A percentile compares a stretch with the other conserved stretches of the same genome.
Evolutionary conservation across 345 rosid species (phyloP).

Genomic region (Passiflora organensis): DNA sequence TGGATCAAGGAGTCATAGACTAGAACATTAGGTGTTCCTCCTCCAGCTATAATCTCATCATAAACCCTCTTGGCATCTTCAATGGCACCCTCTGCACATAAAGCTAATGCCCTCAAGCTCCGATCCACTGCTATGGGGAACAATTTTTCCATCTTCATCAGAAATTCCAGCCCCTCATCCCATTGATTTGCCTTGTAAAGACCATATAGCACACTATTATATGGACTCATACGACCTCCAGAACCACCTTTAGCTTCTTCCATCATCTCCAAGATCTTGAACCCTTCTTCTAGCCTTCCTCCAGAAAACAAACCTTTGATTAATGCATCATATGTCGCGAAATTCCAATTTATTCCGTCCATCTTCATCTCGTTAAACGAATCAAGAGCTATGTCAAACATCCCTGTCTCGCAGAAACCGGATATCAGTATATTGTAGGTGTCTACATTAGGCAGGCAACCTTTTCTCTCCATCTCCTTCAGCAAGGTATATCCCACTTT

Average conservation of each 20-base stretch:
- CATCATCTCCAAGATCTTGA: slow-evolving; percentile 71
- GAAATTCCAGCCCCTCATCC: slow-evolving; percentile 59
- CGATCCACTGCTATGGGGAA: slow-evolving; percentile 66
- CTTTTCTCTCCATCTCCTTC: slow-evolving; percentile 74
- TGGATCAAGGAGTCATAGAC: slow-evolving; percentile 55
- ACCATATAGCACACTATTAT: slow-evolving; percentile 65
- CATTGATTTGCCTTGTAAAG: slow-evolving; percentile 45
- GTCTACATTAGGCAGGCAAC: slow-evolving; percentile 68
- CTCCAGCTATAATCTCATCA: slow-evolving; percentile 48
- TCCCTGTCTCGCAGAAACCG: slow-evolving; percentile 50
- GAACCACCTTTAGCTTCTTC: slow-evolving; percentile 43
- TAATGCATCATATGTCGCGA: slow-evolving; percentile 47
- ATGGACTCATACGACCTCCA: slow-evolving; percentile 41
- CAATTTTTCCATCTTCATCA: slow-evolving; percentile 51
- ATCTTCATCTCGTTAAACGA: slow-evolving; percentile 70
- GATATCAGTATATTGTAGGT: slow-evolving; percentile 60
- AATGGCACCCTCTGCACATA: slow-evolving; percentile 44
- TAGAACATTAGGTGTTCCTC: slow-evolving; percentile 43
- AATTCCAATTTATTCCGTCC: slow-evolving; percentile 65
- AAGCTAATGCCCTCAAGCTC: slow-evolving; percentile 47
- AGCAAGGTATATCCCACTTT: slow-evolving; percentile 51
- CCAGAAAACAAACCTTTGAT: slow-evolving; percentile 51
- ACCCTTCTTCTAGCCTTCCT: slow-evolving; percentile 49
- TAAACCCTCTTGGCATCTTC: slow-evolving; percentile 46
- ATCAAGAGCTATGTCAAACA: slow-evolving; percentile 61